Base-by-base conservation (phyloP, 2,329 filamentous ascomycete genomes). In the Ophiostoma pallidulum region DNA sequence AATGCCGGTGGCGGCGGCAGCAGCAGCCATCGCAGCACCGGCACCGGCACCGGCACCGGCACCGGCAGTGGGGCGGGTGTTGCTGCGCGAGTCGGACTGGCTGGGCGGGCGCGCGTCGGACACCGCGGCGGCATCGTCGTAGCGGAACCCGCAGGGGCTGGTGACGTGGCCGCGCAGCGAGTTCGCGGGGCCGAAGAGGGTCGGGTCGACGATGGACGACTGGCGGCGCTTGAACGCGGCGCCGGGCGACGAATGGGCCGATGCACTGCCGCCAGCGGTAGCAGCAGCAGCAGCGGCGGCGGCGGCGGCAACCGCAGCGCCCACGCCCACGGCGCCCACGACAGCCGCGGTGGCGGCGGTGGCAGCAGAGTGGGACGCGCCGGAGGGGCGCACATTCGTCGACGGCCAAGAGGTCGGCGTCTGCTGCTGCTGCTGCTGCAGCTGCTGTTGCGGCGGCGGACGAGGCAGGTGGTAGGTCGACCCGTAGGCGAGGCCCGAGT, bases 131-230 rank as follows among this genome's bases (percentile, higher is more conserved):
- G n/a, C 35, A 2, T 45, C 62, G 40, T 63, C 64, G 45, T 70
- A 66, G 10, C 70, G 66, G 51, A 77, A 79, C 12, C 76, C 76
- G 53, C 74, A 78, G 8, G 77, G 76, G 18, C 66, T 72, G 58
- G 68, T 74, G 56, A 76, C 68, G 63, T 70, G 66, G 29, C 72
- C 79, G 51, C 68, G 72, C 26, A 80, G 68, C n/a, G 76, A 81
- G 59, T 80, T 82, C 46, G 72, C 64, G 13, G 75, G 78, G 4
- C 77, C 78, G 58, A 80, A 81, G 33, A 77, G 64, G 51, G 67
- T 64, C 12, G 77, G 78, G 53, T 80, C 77, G 40, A 80, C 77
- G 22, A 77, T 62, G 18, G 72, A 74, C 41, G 63, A 68, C 58
- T 71, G 73, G 42, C 66, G 56, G 44, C 60, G 57, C 24, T 58